A percentile compares a stretch with the other conserved stretches of the same genome.
These are phyloP conservation scores for Fraxinus platypoda DNA, from an alignment of 305 asterid species.

Conservation along the genomic window DNA sequence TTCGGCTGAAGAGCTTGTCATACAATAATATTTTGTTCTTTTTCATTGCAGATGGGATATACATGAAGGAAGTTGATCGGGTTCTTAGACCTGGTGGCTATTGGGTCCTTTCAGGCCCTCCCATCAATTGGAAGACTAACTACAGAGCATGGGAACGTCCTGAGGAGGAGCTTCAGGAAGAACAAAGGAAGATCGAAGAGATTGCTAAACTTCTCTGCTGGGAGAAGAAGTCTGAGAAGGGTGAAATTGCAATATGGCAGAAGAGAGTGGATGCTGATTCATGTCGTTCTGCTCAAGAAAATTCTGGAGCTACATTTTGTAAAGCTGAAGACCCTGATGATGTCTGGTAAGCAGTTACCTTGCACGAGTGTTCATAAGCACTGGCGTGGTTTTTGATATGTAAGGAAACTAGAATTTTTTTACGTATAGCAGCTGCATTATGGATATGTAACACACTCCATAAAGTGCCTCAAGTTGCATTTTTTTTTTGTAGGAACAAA, in stretches of 20 bases:
- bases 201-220: constrained; percentile 90
- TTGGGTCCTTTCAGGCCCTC: constrained; percentile 99
- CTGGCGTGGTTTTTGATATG: not conserved
- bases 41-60: constrained; percentile 67
- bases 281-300: constrained; percentile 76
- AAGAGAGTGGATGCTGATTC: constrained; percentile 75
- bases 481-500: not conserved
- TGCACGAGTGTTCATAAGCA: not conserved
- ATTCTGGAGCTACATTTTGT: constrained; percentile 62
- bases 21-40: constrained; percentile 17
- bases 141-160: constrained; percentile 93
- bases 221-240: constrained; percentile 86
- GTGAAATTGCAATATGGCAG: constrained; percentile 92
- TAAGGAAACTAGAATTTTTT: not conserved
- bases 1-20: not conserved
- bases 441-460: not conserved
- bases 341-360: constrained; percentile 59
- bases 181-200: constrained; percentile 88
- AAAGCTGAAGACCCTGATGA: constrained; percentile 65
- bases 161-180: constrained; percentile 83
- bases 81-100: constrained; percentile 97
- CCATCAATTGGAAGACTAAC: constrained; percentile 77
- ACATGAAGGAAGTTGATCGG: constrained; percentile 96
- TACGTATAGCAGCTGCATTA: not conserved
- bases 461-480: constrained; percentile 17